Evolutionary conservation across 2,329 filamentous ascomycete species (phyloP), one percentile per base, ranked within the genome.

Genomic region (Pezicula neosporulosa): DNA sequence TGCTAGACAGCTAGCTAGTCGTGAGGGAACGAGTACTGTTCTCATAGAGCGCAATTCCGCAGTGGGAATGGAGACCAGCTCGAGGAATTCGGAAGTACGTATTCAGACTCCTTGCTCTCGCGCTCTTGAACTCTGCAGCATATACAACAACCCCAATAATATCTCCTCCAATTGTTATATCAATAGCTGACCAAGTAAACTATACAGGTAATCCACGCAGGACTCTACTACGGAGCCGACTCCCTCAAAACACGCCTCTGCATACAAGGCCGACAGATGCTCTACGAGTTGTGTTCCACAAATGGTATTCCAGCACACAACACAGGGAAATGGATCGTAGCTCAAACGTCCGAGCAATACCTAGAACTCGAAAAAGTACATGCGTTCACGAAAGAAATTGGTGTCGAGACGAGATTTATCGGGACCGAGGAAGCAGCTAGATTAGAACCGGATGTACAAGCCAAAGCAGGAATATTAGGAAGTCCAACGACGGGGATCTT

Each of bases 281-380:
- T 97, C 53, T 99, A 99, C 71, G 77, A 76, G 4, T 81, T 96
- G 39, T 97, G 93, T 24, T 24, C 73, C 70, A 73, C 5, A 72
- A 72, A 51, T 75, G 89, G 62, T 69, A 87, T 99, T 47, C 82
- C 83, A 0, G 81, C 94, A 70, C 77, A 77, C 49, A 86, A 86
- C 66, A 88, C 84, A 21, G 91, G 91, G 53, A 97, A 97, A 74
- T 97, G 93, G 92, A 88, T 97, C 62, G 89, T 97, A 1, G 93
- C 93, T 1, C 94, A 97, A 73, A 87, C 84, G 48, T 76, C 77
- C 1, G 72, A 72, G 44, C 89, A 97, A 55, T 60, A 51, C 47
- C 59, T 63, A 47, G 62, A 63, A 42, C 81, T 80, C 2, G 70
- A 84, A 58, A 67, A 64, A 18, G 69, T 87, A 18, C 71, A 79